Evolutionary conservation across 768 basidiomycete genomes (phyloP), one percentile per base, ranked within the genome.

Genomic region (Favolaschia claudopus): DNA sequence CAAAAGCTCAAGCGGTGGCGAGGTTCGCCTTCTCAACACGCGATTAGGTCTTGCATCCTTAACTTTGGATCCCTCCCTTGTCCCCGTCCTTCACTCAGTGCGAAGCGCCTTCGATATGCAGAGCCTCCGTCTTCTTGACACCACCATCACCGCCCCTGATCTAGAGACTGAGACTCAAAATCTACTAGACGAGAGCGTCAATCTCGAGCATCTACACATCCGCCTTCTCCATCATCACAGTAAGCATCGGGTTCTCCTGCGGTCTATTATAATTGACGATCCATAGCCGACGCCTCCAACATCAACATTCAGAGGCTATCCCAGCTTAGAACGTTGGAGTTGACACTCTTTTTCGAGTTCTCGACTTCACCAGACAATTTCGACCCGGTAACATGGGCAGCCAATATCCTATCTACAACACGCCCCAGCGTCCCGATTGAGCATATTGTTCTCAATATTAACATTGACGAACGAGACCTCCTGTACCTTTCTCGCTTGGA

Each of bases 391-490:
- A 2, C 6, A 15, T 63, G 62, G 62, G 45, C 42, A 7, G 17
- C 13, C 1, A 37, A 40, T 19, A 27, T 58, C 37, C 45, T 63
- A 5, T 13, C 50, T 14, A 51, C 38, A 6, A 5, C 22, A 19
- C n/a, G 4, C 24, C 20, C 24, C 19, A 52, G 52, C 20, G 43
- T 46, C 24, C 46, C 34, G 1, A 44, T 62, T 5, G 15, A 47
- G 32, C 29, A 52, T 14, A 44, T 62, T 33, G 32, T 62, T 9
- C 45, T 62, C 32, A 52, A 62, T 7, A 25, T 62, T 15, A 7
- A n/a, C 38, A 20, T 62, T 25, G 49, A 57, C 27, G 60, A 62
- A 25, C 19, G 7, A 12, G 60, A 62, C 24, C 36, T 62, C 10
- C 31, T 22, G 0, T 43, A 44, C 7, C 58, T 60, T 6, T 29